Base-by-base conservation (phyloP, 805 yeast genomes). In the Metschnikowia chrysomelidarum region DNA sequence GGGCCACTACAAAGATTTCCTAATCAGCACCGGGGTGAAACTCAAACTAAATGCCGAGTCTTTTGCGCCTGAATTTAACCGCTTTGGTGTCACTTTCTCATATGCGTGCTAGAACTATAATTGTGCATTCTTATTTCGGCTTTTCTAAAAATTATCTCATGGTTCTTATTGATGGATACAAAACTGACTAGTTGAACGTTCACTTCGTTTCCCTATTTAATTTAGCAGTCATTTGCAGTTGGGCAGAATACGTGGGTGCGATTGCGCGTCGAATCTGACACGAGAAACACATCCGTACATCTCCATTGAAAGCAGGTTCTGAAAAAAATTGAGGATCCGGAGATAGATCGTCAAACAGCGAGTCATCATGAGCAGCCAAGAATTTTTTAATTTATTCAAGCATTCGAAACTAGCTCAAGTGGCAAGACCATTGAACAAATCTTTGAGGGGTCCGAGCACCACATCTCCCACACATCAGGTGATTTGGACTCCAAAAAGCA, bases 1-100 rank as follows among this genome's bases (percentile, higher is more conserved):
- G 50, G 96, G 97, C 0, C 76, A 83, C 42, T 77, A 76, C 50
- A 80, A 82, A 49, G 94, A 87, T 27, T 84, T 91, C 55, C 57
- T 91, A 33, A 64, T 89, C 2, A 77, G 86, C 31, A 75, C 91
- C 1, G 97, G 97, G 0, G 68, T 77, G 5, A 77, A 72, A 36
- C 40, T 85, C 3, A 63, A 64, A 29, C 40, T 71, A 17, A 69
- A 65, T 34, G 43, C 48, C 2, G 33, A 32, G 10, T 64, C 70
- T 1, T 54, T 61, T 15, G 59, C 58, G 4, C 82, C 83, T 3
- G 75, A 68, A 28, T 44, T 76, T 7, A 60, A 64, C 15, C 67
- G 68, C 19, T 64, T 79, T 49, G 91, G 91, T 1, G 43, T 83
- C 5, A 73, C 77, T 29, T 60, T 82, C 19, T 80, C 82, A 18